A percentile compares a stretch with the other conserved stretches of the same genome.
Evolutionary conservation across 768 basidiomycete genomes (phyloP).

Genomic region (Psilocybe tampanensis): DNA sequence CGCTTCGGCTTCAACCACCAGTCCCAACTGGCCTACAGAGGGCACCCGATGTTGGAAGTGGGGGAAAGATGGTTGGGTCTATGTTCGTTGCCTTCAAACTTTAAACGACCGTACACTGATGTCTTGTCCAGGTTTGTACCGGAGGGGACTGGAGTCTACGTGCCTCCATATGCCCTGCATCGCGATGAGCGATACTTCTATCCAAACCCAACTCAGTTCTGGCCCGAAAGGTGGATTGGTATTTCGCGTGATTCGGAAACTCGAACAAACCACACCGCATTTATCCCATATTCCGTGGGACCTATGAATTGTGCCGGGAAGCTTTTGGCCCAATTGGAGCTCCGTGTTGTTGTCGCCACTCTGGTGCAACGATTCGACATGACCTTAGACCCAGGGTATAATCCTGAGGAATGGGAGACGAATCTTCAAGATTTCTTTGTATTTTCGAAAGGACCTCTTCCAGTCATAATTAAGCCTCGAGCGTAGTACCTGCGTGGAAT

Average conservation of each 20-base stretch:
- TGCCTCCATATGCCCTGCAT: slow-evolving; percentile 37
- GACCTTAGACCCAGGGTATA: background rate
- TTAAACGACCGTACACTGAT: background rate
- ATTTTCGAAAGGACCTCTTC: background rate
- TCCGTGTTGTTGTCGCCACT: slow-evolving; percentile 21
- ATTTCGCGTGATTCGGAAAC: slow-evolving; percentile 15
- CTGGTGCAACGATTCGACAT: background rate
- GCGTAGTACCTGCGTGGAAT: background rate
- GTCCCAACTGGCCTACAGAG: slow-evolving; percentile 35
- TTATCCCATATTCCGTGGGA: slow-evolving; percentile 43
- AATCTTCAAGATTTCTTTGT: slow-evolving; percentile 3
- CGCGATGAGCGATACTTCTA: slow-evolving; percentile 41
- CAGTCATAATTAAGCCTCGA: background rate
- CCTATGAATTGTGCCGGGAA: slow-evolving; percentile 54
- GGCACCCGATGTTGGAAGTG: slow-evolving; percentile 30
- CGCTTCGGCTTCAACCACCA: slow-evolving; percentile 38
- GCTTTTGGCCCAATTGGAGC: slow-evolving; percentile 35
- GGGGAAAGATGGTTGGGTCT: slow-evolving; percentile 28
- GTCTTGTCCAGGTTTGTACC: slow-evolving; percentile 34
- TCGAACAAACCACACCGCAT: slow-evolving; percentile 27
- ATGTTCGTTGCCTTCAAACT: slow-evolving; percentile 13
- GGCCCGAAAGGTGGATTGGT: slow-evolving; percentile 37
- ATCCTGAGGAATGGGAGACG: background rate
- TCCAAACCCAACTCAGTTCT: slow-evolving; percentile 34
- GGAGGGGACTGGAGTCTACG: slow-evolving; percentile 38